These are phyloP conservation scores for Pseudonitzschia multistriata DNA, from an alignment of 108 stramenopile species.

Conservation along the genomic window DNA sequence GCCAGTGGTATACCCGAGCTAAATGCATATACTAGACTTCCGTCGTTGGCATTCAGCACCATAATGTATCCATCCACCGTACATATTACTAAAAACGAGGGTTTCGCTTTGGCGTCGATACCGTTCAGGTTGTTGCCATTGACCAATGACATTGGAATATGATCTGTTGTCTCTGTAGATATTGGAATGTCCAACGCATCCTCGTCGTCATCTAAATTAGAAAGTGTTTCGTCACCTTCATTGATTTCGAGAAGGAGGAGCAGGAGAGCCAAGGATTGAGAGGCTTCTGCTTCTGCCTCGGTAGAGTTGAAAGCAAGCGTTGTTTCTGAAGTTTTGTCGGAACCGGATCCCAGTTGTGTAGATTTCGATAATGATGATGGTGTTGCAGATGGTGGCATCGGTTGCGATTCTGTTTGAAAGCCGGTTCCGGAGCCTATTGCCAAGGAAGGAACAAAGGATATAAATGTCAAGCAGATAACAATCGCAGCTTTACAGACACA, in stretches of 20 bases:
- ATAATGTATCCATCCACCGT: constrained; percentile 67
- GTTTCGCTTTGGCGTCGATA: background rate
- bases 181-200: background rate
- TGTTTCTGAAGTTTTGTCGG: background rate
- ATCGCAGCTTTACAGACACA: background rate
- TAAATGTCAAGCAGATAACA: constrained; percentile 3
- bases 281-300: background rate
- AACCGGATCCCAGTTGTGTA: background rate
- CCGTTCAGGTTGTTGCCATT: constrained; percentile 1
- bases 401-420: no score
- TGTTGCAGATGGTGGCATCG: background rate
- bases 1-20: constrained; percentile 51
- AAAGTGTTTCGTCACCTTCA: background rate
- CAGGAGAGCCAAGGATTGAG: constrained; percentile 7
- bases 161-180: background rate
- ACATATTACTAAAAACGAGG: constrained; percentile 53
- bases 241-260: constrained; percentile 9
- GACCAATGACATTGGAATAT: constrained; percentile 4
- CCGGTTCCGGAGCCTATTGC: background rate
- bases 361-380: background rate
- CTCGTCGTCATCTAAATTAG: background rate
- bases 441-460: constrained; percentile 10
- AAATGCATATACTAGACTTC: constrained; percentile 47
- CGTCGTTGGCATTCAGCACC: constrained; percentile 52
- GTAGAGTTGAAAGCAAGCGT: background rate